Evolutionary conservation across 257 asterid genomes (phyloP), one percentile per base, ranked within the genome.

Genomic region (Leonotis leonurus): DNA sequence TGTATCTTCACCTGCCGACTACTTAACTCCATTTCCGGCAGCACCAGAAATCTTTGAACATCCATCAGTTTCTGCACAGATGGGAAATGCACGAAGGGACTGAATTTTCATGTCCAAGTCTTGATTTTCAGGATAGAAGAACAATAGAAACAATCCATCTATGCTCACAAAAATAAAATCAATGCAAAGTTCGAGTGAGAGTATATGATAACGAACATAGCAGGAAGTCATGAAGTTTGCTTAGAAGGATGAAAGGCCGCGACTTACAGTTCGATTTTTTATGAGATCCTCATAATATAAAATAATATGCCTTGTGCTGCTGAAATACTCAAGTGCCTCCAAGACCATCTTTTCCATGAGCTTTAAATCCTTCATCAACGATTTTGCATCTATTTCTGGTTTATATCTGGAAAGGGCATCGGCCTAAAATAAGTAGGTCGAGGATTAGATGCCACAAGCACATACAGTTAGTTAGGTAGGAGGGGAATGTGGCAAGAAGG

Each of bases 1-100:
- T 93, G 99, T 78, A 93, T 93, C 83, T 93, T 93, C 2, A 93
- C 88, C 64, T 93, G 99, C 6, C 89, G 83, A 67, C 99, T 93
- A 5, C 51, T 77, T 67, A 93, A 72, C 46, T 72, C 75, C 90
- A 76, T 80, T 58, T 8, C 60, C 2, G 99, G 97, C 50, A 93
- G 53, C 65, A 83, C 84, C 22, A 93, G 73, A 75, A 93, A 93
- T 60, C 78, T 60, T 58, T 80, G 90, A 32, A 85, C 88, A 2
- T 85, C 96, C 22, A n/a, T 64, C 64, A 89, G 63, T 81, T 85
- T 89, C 97, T 93, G 85, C 48, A 75, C 33, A 27, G n/a, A 58
- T 18, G 13, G 7, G 1, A 22, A 60, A 68, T 24, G 3, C 16
- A 51, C 17, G 44, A 35, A 72, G 52, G 39, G 25, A 3, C n/a